Conservation (phyloP, 148 eudicot species). For the Vaccinium corymbosum region DNA sequence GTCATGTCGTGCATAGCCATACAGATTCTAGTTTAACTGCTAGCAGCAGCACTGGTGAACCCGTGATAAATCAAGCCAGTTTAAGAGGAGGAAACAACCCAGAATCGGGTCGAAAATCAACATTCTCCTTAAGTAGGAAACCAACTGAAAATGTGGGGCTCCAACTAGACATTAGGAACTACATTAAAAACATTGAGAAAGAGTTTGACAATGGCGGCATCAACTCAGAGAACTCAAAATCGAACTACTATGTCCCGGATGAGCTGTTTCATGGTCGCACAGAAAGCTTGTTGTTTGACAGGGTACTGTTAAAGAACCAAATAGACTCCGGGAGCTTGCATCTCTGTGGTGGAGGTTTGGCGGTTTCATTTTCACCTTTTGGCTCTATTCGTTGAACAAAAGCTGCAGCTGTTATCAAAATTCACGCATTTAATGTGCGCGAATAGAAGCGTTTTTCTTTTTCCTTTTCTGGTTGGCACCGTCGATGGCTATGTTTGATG, state of each 20-base stretch:
- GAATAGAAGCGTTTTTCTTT: background rate
- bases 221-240: constrained; percentile 16
- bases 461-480: background rate
- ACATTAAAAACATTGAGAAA: constrained; percentile 44
- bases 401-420: background rate
- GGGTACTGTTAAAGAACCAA: constrained; percentile 48
- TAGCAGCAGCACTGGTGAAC: constrained; percentile 27
- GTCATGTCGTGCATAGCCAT: constrained; percentile 11
- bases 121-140: constrained; percentile 45
- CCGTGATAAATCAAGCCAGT: constrained; percentile 20
- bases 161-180: constrained; percentile 50
- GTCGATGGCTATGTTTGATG: background rate
- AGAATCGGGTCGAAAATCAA: constrained; percentile 27
- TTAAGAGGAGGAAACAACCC: constrained; percentile 13
- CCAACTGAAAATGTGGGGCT: constrained; percentile 29
- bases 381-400: constrained; percentile 28
- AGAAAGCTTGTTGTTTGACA: constrained; percentile 54
- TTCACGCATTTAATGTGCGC: background rate
- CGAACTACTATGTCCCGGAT: constrained; percentile 27
- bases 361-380: constrained; percentile 37
- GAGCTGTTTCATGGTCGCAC: constrained; percentile 23
- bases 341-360: constrained; percentile 53
- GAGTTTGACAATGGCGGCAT: constrained; percentile 25
- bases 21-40: constrained; percentile 31
- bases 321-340: constrained; percentile 76